Base-by-base conservation (phyloP, 345 rosid species). In the Lagerstroemia speciosa region DNA sequence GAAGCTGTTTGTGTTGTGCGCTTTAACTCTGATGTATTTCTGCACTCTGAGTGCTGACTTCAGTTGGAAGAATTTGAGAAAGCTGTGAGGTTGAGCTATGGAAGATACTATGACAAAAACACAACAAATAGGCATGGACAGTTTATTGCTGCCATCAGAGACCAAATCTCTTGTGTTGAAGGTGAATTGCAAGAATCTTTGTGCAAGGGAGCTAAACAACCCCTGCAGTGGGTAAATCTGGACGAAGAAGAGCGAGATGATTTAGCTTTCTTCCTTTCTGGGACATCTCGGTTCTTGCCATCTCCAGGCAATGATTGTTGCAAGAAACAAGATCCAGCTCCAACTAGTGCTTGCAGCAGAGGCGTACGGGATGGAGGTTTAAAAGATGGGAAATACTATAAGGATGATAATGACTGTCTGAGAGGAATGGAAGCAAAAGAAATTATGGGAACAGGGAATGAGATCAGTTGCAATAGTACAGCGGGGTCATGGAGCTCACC, bases 1-100 rank as follows among this genome's bases (percentile, higher is more conserved):
- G 14, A 29, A 46, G 24, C 20, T 26, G 24, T 24, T 8, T 20
- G 38, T 16, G 6, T 26, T 57, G 30, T n/a, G n/a, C n/a, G n/a
- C n/a, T 19, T n/a, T 19, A 20, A 37, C 33, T 1, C 26, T 71
- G 67, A 34, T 32, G 10, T 70, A 41, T 46, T 57, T 33, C 30
- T 76, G 55, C 53, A 32, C 46, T 41, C 46, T 41, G 46, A 41
- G 33, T 79, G 64, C 66, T 73, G 75, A 76, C 70, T 71, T 16
- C 79, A 92, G 96, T 68, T 87, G 87, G 96, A 92, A 57, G 96
- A 84, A 81, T 92, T 89, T 73, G 98, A 87, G 83, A 87, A 78
- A 70, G 98, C 92, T 32, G 83, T 87, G 53, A 72, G 82, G 78
- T 74, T 83, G 77, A 89, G 91, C 72, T 80, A 83, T 74, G 79